These are phyloP conservation scores for Grigorovia yakushimaensis DNA, from an alignment of 805 yeast genomes.

Conservation along the genomic window DNA sequence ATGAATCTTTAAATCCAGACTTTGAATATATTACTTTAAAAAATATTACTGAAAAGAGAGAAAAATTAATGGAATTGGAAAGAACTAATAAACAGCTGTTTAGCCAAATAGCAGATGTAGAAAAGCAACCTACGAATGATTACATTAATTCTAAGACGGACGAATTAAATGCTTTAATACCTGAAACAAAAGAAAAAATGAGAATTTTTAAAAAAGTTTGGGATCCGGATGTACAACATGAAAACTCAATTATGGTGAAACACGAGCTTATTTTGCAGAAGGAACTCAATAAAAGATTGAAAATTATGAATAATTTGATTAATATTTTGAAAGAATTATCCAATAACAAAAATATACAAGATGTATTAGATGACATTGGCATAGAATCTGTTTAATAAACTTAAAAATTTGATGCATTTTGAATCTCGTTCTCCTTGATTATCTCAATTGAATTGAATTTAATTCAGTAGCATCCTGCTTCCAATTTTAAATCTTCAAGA, in stretches of 20 bases:
- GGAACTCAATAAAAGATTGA: conserved; percentile 15
- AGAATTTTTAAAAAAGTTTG: not conserved
- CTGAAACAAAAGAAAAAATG: not conserved
- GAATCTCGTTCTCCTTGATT: too few species aligned
- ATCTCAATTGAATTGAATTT: too few species aligned
- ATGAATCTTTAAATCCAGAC: conserved; percentile 7
- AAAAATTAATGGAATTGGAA: conserved; percentile 17
- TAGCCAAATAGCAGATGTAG: not conserved
- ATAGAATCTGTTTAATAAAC: conserved; percentile 7
- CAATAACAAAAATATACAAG: conserved; percentile 6
- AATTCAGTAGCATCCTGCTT: too few species aligned
- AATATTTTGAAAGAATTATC: conserved; percentile 13
- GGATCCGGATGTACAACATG: conserved; percentile 3
- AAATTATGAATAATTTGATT: conserved; percentile 5
- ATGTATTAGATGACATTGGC: conserved; percentile 23
- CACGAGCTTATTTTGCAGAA: conserved; percentile 5
- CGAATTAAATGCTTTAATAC: not conserved
- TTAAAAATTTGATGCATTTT: too few species aligned
- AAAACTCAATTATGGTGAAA: not conserved
- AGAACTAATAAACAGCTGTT: not conserved
- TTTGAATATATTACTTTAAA: conserved; percentile 13
- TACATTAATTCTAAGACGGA: not conserved
- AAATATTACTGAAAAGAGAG: conserved; percentile 10
- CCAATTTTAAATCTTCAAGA: too few species aligned
- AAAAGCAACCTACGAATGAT: conserved; percentile 1